Conservation (phyloP, 192 early-diverging fungal genomes). For the Physocladia obscura region DNA sequence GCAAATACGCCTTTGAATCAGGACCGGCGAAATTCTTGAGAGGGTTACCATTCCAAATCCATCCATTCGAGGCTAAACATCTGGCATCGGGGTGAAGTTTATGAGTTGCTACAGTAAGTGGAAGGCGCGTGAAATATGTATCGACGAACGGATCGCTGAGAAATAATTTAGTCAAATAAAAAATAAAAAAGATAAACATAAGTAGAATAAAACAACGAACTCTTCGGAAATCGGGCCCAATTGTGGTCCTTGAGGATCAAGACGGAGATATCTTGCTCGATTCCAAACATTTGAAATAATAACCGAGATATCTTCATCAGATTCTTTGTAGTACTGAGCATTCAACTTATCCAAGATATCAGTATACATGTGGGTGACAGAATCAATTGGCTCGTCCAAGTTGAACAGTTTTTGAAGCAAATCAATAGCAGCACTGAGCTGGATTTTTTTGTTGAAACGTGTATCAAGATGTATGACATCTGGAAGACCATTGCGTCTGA, state of each 20-base stretch:
- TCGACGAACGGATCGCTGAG: constrained; percentile 85
- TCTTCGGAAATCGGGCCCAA: constrained; percentile 69
- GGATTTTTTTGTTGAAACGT: constrained; percentile 60
- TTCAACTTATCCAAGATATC: constrained; percentile 84
- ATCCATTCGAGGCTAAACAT: constrained; percentile 93
- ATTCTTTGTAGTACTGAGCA: constrained; percentile 77
- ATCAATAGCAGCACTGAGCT: constrained; percentile 41
- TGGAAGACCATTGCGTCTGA: constrained; percentile 29
- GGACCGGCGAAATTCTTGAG: constrained; percentile 90
- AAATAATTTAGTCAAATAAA: neutral
- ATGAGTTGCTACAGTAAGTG: constrained; percentile 52
- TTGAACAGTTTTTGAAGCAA: constrained; percentile 46
- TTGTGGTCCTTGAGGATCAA: constrained; percentile 86
- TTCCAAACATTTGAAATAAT: constrained; percentile 74
- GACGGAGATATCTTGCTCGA: constrained; percentile 78
- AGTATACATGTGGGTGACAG: constrained; percentile 51
- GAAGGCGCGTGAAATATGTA: constrained; percentile 89
- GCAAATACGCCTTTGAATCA: constrained; percentile 83
- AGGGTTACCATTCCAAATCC: constrained; percentile 81
- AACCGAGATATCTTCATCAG: constrained; percentile 72
- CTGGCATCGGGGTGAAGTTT: constrained; percentile 67
- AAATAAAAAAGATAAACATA: too few species aligned
- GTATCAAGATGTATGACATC: constrained; percentile 26
- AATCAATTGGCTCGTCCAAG: constrained; percentile 31
- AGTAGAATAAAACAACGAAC: constrained; percentile 42